Conservation (phyloP, 345 rosid genomes). For the Erucastrum elatum region DNA sequence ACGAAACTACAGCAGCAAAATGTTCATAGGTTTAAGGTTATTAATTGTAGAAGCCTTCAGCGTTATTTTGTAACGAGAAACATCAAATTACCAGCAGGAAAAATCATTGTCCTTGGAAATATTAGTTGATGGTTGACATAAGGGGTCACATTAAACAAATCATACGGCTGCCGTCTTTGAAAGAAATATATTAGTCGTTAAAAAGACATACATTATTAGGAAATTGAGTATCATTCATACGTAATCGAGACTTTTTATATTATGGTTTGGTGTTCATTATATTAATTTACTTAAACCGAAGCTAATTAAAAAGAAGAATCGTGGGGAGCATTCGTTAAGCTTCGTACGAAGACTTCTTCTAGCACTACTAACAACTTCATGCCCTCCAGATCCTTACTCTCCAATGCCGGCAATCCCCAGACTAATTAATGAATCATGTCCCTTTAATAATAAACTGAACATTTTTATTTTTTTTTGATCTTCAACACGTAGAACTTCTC, state of each 20-base stretch:
- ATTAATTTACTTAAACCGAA: conserved; percentile 7
- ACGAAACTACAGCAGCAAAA: background rate
- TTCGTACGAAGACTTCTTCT: conserved; percentile 29
- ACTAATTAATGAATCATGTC: conserved; percentile 1
- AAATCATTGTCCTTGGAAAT: background rate
- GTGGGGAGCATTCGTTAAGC: conserved; percentile 34
- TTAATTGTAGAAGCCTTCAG: background rate
- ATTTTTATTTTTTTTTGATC: background rate
- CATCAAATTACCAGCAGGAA: background rate
- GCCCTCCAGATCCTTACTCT: conserved; percentile 28
- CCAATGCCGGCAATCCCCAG: conserved; percentile 32
- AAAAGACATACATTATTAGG: background rate
- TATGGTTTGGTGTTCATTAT: conserved; percentile 3
- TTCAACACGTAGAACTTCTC: conserved; percentile 15
- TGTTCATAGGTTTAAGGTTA: background rate
- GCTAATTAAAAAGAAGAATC: conserved; percentile 28
- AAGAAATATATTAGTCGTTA: background rate
- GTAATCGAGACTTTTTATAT: background rate
- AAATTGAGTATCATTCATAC: background rate
- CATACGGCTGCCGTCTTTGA: background rate
- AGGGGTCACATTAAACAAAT: background rate
- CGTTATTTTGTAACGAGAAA: background rate
- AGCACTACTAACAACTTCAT: conserved; percentile 26
- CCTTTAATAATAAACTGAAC: conserved; percentile 16
- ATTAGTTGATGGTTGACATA: background rate